Evolutionary conservation across 306 rosid species (phyloP).

Genomic region (Clitoria ternatea): DNA sequence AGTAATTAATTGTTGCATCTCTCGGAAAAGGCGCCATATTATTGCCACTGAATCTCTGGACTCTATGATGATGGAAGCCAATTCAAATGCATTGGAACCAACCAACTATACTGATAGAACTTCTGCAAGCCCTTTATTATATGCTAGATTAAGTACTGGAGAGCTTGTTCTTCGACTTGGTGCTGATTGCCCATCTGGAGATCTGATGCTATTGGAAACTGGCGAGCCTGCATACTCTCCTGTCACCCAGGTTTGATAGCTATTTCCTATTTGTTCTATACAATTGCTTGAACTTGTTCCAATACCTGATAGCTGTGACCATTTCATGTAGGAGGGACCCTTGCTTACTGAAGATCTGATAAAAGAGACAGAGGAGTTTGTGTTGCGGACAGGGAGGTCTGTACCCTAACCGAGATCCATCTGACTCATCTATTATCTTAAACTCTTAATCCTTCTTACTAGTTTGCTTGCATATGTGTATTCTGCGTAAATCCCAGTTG

Average conservation of each 20-base stretch:
- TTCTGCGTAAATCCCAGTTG: neutral
- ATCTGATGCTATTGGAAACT: slow-evolving; percentile 76
- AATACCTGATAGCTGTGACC: slow-evolving; percentile 23
- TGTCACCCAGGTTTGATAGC: slow-evolving; percentile 72
- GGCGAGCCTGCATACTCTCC: slow-evolving; percentile 88
- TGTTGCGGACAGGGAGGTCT: slow-evolving; percentile 95
- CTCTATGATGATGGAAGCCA: slow-evolving; percentile 53
- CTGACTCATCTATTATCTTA: neutral
- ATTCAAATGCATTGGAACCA: slow-evolving; percentile 39
- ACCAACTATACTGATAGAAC: slow-evolving; percentile 13
- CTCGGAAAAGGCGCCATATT: slow-evolving; percentile 70
- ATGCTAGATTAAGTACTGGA: slow-evolving; percentile 68
- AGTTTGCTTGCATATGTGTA: neutral
- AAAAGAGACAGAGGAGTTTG: slow-evolving; percentile 92
- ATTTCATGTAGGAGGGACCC: slow-evolving; percentile 71
- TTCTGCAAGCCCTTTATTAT: slow-evolving; percentile 46
- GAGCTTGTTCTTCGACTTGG: slow-evolving; percentile 86
- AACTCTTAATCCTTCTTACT: neutral
- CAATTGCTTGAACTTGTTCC: slow-evolving; percentile 16
- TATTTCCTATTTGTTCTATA: slow-evolving; percentile 23
- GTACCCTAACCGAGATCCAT: slow-evolving; percentile 17
- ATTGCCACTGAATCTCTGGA: slow-evolving; percentile 72
- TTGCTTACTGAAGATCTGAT: slow-evolving; percentile 90
- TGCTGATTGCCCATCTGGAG: slow-evolving; percentile 55
- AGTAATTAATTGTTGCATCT: slow-evolving; percentile 87